Evolutionary conservation across 2,329 filamentous ascomycete species (phyloP), one percentile per base, ranked within the genome.

Genomic region (Aquanectria penicillioides): DNA sequence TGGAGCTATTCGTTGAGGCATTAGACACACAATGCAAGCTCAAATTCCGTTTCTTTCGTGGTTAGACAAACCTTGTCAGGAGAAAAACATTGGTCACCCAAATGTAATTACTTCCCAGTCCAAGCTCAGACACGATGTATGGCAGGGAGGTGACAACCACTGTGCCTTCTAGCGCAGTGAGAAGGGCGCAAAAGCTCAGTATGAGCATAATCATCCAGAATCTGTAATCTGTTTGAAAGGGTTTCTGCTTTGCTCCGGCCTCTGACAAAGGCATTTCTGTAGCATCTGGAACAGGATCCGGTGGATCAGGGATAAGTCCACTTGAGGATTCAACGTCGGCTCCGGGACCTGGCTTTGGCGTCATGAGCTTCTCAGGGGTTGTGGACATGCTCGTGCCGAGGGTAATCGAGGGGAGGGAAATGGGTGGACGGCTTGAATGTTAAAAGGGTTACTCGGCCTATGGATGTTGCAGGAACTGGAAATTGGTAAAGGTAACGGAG

Each of bases 21-120:
- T 64, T 3, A 65, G 28, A 13, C 17, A 9, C 17, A 12, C 10
- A 4, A 20, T 38, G 10, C 9, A 36, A 11, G 3, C 40, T 25
- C 18, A 15, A 18, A 10, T 22, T 12, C n/a, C n/a, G n/a, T n/a
- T n/a, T n/a, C n/a, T n/a, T 20, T n/a, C 20, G 15, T 2, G 17
- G 25, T 29, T 5, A 37, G 6, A 33, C 65, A 36, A 17, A 56
- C 65, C 40, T 63, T 3, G 63, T 66, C 0, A 72, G 61, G 26
- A 72, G 69, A 37, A 66, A 71, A 8, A 59, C 58, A 22, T 72
- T 72, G 2, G 61, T 63, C 3, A 73, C 63, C 70, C 70, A 73
- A 28, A 73, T 67, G 22, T 70, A 72, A 34, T 61, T 64, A 12
- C 54, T 61, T 1, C 69, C 68, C 10, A 67, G 38, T 0, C 56